phyloP scores from a whole-genome alignment of 2,329 filamentous ascomycete species.

The Exophiala sp. region DNA sequence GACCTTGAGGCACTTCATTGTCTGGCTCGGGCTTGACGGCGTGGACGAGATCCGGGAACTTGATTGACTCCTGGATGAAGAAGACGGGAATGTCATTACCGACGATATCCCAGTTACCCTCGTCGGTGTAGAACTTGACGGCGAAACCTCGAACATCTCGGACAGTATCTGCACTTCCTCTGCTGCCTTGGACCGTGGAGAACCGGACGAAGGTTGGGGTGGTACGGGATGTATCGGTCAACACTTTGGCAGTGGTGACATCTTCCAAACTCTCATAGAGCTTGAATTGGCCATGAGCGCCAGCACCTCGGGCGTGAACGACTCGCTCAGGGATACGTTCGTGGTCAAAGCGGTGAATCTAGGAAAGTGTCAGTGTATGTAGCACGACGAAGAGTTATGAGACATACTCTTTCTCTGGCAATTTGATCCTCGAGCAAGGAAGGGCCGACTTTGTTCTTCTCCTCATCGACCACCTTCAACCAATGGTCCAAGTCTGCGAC shows the following conservation, averaged over 20 bases:
- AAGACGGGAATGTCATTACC: slow-evolving; percentile 74
- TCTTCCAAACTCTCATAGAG: slow-evolving; percentile 62
- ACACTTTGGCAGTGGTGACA: slow-evolving; percentile 60
- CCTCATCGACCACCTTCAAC: slow-evolving; percentile 62
- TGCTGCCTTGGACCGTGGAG: slow-evolving; percentile 71
- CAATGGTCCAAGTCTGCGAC: slow-evolving; percentile 73
- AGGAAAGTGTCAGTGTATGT: neutral
- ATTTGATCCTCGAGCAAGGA: slow-evolving; percentile 68
- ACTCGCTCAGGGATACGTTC: slow-evolving; percentile 67
- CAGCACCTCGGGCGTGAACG: slow-evolving; percentile 63
- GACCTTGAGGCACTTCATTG: slow-evolving; percentile 67
- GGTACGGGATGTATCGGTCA: slow-evolving; percentile 65
- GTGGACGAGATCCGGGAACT: slow-evolving; percentile 44
- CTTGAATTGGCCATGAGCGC: slow-evolving; percentile 65
- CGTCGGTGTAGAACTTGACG: slow-evolving; percentile 71
- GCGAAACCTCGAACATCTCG: slow-evolving; percentile 81
- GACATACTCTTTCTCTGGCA: slow-evolving; percentile 65
- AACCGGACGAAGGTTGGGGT: slow-evolving; percentile 71
- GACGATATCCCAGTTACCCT: slow-evolving; percentile 73
- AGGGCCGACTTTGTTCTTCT: slow-evolving; percentile 59
- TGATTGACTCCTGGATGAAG: slow-evolving; percentile 72
- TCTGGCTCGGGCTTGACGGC: slow-evolving; percentile 67
- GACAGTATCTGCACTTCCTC: slow-evolving; percentile 75
- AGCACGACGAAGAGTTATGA: neutral
- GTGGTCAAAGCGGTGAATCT: slow-evolving; percentile 67